Evolutionary conservation across 441 rosid genomes (phyloP).

Genomic region (Populus hybrid): DNA sequence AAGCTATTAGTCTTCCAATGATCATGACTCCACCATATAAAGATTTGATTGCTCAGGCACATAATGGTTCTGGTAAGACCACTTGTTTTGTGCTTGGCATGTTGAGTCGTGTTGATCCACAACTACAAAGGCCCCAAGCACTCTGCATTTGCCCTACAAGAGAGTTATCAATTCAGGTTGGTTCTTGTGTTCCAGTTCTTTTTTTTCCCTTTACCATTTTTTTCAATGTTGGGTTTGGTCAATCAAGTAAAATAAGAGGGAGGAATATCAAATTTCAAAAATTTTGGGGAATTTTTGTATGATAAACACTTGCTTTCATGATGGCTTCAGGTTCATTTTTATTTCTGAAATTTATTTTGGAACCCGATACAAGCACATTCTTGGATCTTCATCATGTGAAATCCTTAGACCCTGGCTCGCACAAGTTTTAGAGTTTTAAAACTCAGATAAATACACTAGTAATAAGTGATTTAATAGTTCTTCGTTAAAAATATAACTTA

Average conservation of each 20-base stretch:
- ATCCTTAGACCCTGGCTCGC: not conserved
- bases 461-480: not conserved
- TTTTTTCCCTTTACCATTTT: not conserved
- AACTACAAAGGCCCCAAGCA: conserved; percentile 65
- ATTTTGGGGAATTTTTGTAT: not conserved
- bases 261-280: not conserved
- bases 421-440: not conserved
- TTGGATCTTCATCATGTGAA: not conserved
- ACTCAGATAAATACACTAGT: not conserved
- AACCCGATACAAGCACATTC: not conserved
- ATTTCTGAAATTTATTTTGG: not conserved
- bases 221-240: not conserved
- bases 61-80: conserved; percentile 95
- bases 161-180: conserved; percentile 90
- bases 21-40: conserved; percentile 80
- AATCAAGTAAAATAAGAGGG: not conserved
- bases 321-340: not conserved
- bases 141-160: conserved; percentile 94
- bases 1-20: conserved; percentile 91
- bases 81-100: conserved; percentile 97
- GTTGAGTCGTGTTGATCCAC: conserved; percentile 80
- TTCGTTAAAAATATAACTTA: not conserved
- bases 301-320: not conserved
- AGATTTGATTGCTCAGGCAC: conserved; percentile 91
- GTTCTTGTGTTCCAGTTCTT: not conserved